These are phyloP conservation scores for Yarrowia bubula DNA, from an alignment of 805 yeast genomes.

Conservation along the genomic window DNA sequence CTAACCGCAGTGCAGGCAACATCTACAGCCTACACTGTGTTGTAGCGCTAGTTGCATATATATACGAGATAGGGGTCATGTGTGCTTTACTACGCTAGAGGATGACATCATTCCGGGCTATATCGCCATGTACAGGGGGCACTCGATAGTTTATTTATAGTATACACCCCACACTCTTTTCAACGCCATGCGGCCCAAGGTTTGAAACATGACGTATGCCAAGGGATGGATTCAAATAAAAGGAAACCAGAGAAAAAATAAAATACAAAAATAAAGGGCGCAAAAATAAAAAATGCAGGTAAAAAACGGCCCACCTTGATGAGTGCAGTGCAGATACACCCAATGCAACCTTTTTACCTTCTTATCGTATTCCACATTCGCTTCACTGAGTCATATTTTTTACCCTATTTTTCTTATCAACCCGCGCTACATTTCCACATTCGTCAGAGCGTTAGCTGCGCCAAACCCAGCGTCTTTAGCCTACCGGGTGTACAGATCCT, in stretches of 20 bases:
- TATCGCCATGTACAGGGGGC: not conserved
- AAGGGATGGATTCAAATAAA: not conserved
- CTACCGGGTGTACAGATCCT: conserved; percentile 4
- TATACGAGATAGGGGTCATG: not conserved
- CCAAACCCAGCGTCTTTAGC: not conserved
- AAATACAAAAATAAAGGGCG: no score
- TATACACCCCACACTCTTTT: not conserved
- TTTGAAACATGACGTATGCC: conserved; percentile 20
- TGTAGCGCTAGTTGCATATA: no score
- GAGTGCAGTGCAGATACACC: no score
- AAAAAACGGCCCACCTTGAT: no score
- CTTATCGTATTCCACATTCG: no score
- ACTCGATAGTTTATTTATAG: not conserved
- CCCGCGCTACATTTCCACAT: conserved; percentile 7
- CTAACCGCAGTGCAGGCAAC: no score
- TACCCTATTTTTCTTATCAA: conserved; percentile 1
- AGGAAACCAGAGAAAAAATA: no score
- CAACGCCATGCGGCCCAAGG: not conserved
- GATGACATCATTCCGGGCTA: not conserved
- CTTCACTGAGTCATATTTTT: no score
- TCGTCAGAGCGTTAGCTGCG: not conserved
- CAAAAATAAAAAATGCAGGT: no score
- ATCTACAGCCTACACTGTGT: no score
- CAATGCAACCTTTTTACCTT: no score
- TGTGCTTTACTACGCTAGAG: not conserved